These are phyloP conservation scores for Arthrobotrys conoides DNA, from an alignment of 2,329 filamentous ascomycete species.

Conservation along the genomic window DNA sequence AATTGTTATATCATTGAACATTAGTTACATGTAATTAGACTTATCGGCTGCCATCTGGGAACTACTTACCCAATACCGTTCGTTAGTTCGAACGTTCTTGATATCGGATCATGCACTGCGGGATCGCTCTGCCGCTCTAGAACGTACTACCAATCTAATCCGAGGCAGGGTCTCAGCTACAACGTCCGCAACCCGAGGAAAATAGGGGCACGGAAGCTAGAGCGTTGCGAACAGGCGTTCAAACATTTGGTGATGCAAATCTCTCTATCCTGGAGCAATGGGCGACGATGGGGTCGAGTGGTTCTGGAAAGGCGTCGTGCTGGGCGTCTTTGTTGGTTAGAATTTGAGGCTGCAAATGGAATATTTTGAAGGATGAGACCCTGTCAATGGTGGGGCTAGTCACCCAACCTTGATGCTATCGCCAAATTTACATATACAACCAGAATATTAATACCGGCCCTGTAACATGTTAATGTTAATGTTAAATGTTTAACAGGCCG, in stretches of 20 bases:
- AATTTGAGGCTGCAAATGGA: constrained; percentile 56
- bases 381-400: constrained; percentile 51
- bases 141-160: constrained; percentile 51
- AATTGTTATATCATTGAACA: constrained; percentile 24
- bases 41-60: constrained; percentile 25
- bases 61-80: constrained; percentile 56
- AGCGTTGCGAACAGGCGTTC: constrained; percentile 28
- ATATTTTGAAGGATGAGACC: constrained; percentile 29
- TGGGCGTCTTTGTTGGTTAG: constrained; percentile 37
- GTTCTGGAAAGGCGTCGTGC: constrained; percentile 24
- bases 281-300: constrained; percentile 27
- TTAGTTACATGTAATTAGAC: constrained; percentile 32
- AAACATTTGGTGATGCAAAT: constrained; percentile 40
- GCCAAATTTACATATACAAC: constrained; percentile 37
- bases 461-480: too few species aligned
- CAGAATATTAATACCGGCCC: neutral
- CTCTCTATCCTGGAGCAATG: constrained; percentile 21
- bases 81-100: constrained; percentile 43
- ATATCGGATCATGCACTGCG: constrained; percentile 55
- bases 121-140: constrained; percentile 56
- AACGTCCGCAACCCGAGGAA: constrained; percentile 15
- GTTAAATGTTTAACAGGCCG: too few species aligned
- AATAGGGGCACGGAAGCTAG: constrained; percentile 38
- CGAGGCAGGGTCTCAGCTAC: constrained; percentile 41
- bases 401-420: constrained; percentile 56